Conservation (phyloP, 1,284 basidiomycete species). For the Coriolopsis trogii region DNA sequence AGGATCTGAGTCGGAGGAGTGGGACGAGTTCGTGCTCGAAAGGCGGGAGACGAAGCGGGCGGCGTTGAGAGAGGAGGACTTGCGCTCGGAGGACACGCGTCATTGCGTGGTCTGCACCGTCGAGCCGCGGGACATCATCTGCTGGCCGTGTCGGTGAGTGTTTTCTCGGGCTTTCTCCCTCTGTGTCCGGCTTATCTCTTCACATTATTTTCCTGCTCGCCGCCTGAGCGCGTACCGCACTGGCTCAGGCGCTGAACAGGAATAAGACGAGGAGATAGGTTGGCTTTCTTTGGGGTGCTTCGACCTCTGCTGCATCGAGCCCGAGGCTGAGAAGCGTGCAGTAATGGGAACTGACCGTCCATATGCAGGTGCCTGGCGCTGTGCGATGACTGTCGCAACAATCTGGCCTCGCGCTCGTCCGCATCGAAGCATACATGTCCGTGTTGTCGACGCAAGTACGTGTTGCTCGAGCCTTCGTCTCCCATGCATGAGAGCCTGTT, state of each 20-base stretch:
- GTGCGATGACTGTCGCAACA: slow-evolving; percentile 73
- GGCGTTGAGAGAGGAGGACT: slow-evolving; percentile 26
- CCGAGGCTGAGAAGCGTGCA: too few species aligned
- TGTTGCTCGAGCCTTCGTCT: slow-evolving; percentile 13
- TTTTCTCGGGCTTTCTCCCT: neutral
- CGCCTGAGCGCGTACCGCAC: neutral
- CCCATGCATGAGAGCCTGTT: neutral
- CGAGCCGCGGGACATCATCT: slow-evolving; percentile 71
- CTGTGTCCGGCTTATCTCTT: neutral
- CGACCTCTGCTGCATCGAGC: too few species aligned
- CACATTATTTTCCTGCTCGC: neutral
- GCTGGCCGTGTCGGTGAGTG: slow-evolving; percentile 77
- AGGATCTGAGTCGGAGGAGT: slow-evolving; percentile 29
- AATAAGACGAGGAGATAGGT: too few species aligned
- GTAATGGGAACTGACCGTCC: neutral
- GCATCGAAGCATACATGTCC: slow-evolving; percentile 74
- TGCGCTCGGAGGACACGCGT: slow-evolving; percentile 40
- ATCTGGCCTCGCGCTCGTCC: slow-evolving; percentile 61
- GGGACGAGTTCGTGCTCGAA: slow-evolving; percentile 32
- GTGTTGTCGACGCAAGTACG: slow-evolving; percentile 70
- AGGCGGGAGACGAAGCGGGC: slow-evolving; percentile 23
- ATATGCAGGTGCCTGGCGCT: slow-evolving; percentile 63
- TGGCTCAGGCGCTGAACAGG: too few species aligned
- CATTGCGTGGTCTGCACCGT: slow-evolving; percentile 75
- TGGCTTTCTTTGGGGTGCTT: too few species aligned